These are phyloP conservation scores for Beauveria caledonica DNA, from an alignment of 2,329 filamentous ascomycete genomes.

Conservation along the genomic window DNA sequence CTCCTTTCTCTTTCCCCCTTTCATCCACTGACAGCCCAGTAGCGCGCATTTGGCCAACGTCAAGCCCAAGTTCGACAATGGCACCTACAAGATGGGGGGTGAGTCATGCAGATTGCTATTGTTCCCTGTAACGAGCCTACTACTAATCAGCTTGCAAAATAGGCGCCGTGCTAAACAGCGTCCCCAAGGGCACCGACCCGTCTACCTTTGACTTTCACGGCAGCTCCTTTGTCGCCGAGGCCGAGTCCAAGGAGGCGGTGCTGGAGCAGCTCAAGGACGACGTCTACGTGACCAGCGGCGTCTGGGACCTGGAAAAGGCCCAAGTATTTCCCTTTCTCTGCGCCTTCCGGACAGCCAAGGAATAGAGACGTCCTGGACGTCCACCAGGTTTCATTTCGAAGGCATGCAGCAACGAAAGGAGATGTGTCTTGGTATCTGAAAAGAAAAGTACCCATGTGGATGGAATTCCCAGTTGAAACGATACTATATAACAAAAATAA, in stretches of 20 bases:
- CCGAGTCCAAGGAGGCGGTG: slow-evolving; percentile 61
- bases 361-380: neutral
- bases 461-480: neutral
- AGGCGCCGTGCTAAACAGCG: slow-evolving; percentile 60
- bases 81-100: slow-evolving; percentile 59
- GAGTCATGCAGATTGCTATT: neutral
- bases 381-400: neutral
- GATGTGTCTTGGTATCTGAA: neutral
- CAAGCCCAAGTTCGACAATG: slow-evolving; percentile 42
- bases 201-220: slow-evolving; percentile 62
- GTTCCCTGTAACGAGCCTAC: neutral
- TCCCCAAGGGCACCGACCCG: slow-evolving; percentile 53
- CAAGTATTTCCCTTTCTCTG: slow-evolving; percentile 44
- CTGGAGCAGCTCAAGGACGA: slow-evolving; percentile 60
- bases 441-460: neutral
- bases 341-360: slow-evolving; percentile 29
- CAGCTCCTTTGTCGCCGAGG: slow-evolving; percentile 60
- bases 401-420: neutral
- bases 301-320: slow-evolving; percentile 71
- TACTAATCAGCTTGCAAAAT: neutral
- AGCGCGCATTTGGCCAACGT: slow-evolving; percentile 48
- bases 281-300: slow-evolving; percentile 60
- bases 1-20: slow-evolving; percentile 6
- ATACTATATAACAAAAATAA: neutral
- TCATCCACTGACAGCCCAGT: neutral